Conservation (phyloP, 2,329 filamentous ascomycete species). For the Dothideomycetidae sp. region DNA sequence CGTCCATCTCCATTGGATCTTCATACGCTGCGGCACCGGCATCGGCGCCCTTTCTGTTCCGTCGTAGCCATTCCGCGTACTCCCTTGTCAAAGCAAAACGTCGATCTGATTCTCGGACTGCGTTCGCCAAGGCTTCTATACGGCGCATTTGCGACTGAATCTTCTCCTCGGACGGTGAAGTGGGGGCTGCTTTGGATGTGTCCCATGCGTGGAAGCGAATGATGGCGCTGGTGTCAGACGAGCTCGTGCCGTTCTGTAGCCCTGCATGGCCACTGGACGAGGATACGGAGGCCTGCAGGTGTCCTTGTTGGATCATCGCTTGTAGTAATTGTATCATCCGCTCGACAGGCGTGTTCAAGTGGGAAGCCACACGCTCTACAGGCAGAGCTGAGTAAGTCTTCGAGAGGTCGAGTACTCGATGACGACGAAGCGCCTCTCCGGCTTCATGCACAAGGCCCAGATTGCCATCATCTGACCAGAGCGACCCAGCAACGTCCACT, state of each 20-base stretch:
- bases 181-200: slow-evolving; percentile 4
- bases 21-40: slow-evolving; percentile 21
- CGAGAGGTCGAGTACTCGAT: slow-evolving; percentile 59
- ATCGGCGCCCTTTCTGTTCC: slow-evolving; percentile 27
- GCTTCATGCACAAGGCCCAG: slow-evolving; percentile 55
- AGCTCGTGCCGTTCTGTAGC: not conserved
- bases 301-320: slow-evolving; percentile 37
- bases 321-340: slow-evolving; percentile 40
- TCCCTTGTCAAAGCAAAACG: slow-evolving; percentile 44
- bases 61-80: slow-evolving; percentile 40
- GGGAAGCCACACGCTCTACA: slow-evolving; percentile 38
- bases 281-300: slow-evolving; percentile 38
- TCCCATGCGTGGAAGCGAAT: slow-evolving; percentile 37
- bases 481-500: slow-evolving; percentile 40
- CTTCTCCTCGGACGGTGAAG: slow-evolving; percentile 14
- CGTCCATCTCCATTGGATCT: slow-evolving; percentile 26
- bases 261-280: slow-evolving; percentile 16
- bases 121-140: slow-evolving; percentile 36
- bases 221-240: slow-evolving; percentile 25
- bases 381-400: slow-evolving; percentile 55
- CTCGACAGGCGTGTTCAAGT: slow-evolving; percentile 36
- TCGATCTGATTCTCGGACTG: slow-evolving; percentile 40
- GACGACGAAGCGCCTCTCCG: slow-evolving; percentile 55
- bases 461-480: slow-evolving; percentile 52
- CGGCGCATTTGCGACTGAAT: slow-evolving; percentile 37